A percentile compares a stretch with the other conserved stretches of the same genome.
These are phyloP conservation scores for Phytophthora pini DNA, from an alignment of 352 stramenopile genomes.

Conservation along the genomic window DNA sequence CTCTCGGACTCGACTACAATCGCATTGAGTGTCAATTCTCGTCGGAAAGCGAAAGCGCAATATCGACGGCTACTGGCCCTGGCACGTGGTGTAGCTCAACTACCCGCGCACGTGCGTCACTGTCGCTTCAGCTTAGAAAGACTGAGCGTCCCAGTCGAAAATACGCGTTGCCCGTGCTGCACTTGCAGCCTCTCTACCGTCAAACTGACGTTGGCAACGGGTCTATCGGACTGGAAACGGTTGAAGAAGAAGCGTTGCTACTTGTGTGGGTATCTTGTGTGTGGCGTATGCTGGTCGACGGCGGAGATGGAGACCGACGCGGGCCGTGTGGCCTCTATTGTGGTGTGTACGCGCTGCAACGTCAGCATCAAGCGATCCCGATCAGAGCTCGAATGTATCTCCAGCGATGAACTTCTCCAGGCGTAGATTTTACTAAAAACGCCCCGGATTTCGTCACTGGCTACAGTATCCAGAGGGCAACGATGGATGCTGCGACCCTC, in stretches of 20 bases:
- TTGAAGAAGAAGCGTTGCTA: constrained; percentile 34
- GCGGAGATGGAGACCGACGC: constrained; percentile 28
- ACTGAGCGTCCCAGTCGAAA: constrained; percentile 8
- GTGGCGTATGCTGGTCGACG: constrained; percentile 14
- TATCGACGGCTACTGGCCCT: constrained; percentile 20
- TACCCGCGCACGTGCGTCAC: constrained; percentile 45
- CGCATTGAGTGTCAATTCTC: neutral
- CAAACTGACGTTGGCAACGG: constrained; percentile 14
- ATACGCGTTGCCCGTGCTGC: constrained; percentile 51
- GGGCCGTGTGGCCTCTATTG: constrained; percentile 28
- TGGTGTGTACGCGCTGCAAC: constrained; percentile 25
- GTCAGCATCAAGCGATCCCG: neutral
- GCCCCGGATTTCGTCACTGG: too few relatives aligned
- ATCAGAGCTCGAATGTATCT: neutral
- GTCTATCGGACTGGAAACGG: neutral
- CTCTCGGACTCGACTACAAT: neutral
- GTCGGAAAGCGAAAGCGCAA: constrained; percentile 13
- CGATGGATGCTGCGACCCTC: too few relatives aligned
- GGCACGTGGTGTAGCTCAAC: constrained; percentile 24
- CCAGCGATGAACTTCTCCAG: neutral
- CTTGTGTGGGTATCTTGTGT: constrained; percentile 36
- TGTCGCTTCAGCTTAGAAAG: constrained; percentile 42
- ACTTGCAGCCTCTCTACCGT: constrained; percentile 34
- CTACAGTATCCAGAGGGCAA: too few relatives aligned
- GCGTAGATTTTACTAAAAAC: too few relatives aligned